Evolutionary conservation across 129 eudicot genomes (phyloP).

Genomic region (Artemisia argyi): DNA sequence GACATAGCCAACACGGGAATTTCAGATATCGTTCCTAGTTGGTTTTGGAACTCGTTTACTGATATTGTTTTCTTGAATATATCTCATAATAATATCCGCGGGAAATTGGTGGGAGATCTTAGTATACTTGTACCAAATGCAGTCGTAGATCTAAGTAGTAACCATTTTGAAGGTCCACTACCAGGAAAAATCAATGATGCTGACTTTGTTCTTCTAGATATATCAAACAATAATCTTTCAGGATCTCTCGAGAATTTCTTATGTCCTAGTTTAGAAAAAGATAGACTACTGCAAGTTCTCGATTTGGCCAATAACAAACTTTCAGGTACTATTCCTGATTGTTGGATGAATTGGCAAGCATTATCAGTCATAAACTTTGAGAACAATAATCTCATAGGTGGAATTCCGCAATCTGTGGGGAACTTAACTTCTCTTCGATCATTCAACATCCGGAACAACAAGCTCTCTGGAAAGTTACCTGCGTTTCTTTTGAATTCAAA

Average conservation of each 20-base stretch:
- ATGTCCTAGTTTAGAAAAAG: slow-evolving; percentile 24
- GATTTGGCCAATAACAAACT: slow-evolving; percentile 35
- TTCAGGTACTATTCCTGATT: slow-evolving; percentile 40
- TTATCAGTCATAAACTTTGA: slow-evolving; percentile 28
- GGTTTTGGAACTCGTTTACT: slow-evolving; percentile 33
- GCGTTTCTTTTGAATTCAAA: slow-evolving; percentile 22
- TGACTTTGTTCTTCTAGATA: slow-evolving; percentile 27
- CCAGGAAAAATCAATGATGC: slow-evolving; percentile 25
- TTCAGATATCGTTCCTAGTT: slow-evolving; percentile 30
- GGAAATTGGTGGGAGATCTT: slow-evolving; percentile 23
- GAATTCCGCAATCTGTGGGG: slow-evolving; percentile 33
- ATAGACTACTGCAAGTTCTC: slow-evolving; percentile 27
- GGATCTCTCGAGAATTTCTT: slow-evolving; percentile 39
- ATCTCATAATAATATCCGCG: slow-evolving; percentile 39
- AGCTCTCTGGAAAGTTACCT: slow-evolving; percentile 33
- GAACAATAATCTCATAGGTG: slow-evolving; percentile 34
- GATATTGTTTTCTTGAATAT: slow-evolving; percentile 9
- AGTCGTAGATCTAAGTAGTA: slow-evolving; percentile 33
- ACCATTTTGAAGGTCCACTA: slow-evolving; percentile 39
- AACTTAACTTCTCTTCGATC: slow-evolving; percentile 20
- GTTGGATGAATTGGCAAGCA: slow-evolving; percentile 37
- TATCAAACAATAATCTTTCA: slow-evolving; percentile 41
- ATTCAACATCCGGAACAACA: slow-evolving; percentile 36
- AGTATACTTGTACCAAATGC: slow-evolving; percentile 10
- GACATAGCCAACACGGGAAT: slow-evolving; percentile 30